Percentiles rank a stretch among this genome's conserved stretches.
Conservation (phyloP, 805 yeast genomes). For the Wickerhamiella galacta region DNA sequence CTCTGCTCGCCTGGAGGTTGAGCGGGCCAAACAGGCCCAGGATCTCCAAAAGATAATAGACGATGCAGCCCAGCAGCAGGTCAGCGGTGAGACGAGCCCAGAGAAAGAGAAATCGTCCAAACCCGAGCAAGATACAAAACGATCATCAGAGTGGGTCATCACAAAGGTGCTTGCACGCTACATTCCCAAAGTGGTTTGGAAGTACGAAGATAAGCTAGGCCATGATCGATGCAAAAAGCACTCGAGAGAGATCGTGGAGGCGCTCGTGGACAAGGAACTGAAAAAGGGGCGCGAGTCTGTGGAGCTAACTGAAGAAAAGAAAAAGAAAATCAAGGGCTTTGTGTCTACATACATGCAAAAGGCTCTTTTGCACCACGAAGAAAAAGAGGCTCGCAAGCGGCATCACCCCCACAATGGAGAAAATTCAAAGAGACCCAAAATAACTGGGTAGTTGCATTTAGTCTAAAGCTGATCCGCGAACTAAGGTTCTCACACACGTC, state of each 20-base stretch:
- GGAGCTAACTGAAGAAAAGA: constrained; percentile 46
- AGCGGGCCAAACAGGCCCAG: constrained; percentile 22
- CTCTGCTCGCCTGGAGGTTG: constrained; percentile 13
- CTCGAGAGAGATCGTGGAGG: constrained; percentile 61
- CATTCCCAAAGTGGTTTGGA: constrained; percentile 65
- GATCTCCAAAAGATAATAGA: constrained; percentile 20
- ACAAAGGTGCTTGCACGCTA: constrained; percentile 40
- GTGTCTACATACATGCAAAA: constrained; percentile 23
- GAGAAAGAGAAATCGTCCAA: constrained; percentile 13
- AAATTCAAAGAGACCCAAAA: too few relatives aligned
- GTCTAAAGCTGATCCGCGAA: too few relatives aligned
- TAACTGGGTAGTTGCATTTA: too few relatives aligned
- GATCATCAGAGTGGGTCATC: too few relatives aligned
- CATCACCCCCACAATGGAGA: too few relatives aligned
- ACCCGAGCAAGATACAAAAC: constrained; percentile 5
- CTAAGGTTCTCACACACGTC: too few relatives aligned
- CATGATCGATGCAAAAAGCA: constrained; percentile 58
- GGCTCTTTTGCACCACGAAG: constrained; percentile 10
- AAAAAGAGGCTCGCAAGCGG: too few relatives aligned
- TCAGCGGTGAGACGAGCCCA: constrained; percentile 12
- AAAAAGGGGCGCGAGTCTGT: constrained; percentile 27
- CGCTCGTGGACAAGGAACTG: constrained; percentile 51
- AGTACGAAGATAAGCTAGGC: constrained; percentile 48
- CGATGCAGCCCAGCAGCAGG: constrained; percentile 8
- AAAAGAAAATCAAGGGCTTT: constrained; percentile 52